A percentile compares a stretch with the other conserved stretches of the same genome.
phyloP scores from a whole-genome alignment of 305 asterid genomes.

The Lippia alba region DNA sequence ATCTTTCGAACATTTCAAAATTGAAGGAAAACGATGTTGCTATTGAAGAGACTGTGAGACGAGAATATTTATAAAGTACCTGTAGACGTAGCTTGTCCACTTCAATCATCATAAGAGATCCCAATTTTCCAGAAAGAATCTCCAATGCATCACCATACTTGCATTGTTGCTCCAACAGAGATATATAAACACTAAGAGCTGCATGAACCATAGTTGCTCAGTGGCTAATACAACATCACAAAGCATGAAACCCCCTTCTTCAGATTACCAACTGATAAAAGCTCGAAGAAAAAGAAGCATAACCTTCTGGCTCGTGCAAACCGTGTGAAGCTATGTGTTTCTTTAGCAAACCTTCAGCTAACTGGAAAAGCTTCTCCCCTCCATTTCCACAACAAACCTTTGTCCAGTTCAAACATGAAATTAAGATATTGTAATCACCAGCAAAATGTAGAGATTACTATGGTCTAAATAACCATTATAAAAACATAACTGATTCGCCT shows the following conservation, averaged over 20 bases:
- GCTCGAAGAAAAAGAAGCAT: conserved; percentile 31
- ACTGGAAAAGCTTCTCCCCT: conserved; percentile 73
- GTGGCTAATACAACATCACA: conserved; percentile 34
- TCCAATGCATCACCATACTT: conserved; percentile 88
- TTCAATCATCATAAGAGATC: conserved; percentile 95
- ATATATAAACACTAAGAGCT: conserved; percentile 89
- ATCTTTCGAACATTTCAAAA: conserved; percentile 10
- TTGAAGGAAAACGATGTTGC: conserved; percentile 10
- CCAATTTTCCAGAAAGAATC: conserved; percentile 84
- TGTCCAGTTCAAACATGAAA: conserved; percentile 39
- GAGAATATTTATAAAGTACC: conserved; percentile 66
- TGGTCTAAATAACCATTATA: conserved; percentile 16
- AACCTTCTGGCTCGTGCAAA: conserved; percentile 98
- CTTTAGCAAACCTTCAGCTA: conserved; percentile 97
- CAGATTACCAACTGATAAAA: conserved; percentile 32
- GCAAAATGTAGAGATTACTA: conserved; percentile 11
- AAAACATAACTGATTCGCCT: conserved; percentile 14
- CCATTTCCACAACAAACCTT: conserved; percentile 90
- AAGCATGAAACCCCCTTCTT: conserved; percentile 21
- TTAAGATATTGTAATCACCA: conserved; percentile 14
- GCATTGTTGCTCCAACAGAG: conserved; percentile 84
- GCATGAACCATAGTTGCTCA: conserved; percentile 54
- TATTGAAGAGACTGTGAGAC: conserved; percentile 10
- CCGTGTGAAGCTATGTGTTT: conserved; percentile 92
- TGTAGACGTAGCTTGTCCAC: conserved; percentile 87